Evolutionary conservation across 345 rosid genomes (phyloP).

Genomic region (Arabidopsis arenosa): DNA sequence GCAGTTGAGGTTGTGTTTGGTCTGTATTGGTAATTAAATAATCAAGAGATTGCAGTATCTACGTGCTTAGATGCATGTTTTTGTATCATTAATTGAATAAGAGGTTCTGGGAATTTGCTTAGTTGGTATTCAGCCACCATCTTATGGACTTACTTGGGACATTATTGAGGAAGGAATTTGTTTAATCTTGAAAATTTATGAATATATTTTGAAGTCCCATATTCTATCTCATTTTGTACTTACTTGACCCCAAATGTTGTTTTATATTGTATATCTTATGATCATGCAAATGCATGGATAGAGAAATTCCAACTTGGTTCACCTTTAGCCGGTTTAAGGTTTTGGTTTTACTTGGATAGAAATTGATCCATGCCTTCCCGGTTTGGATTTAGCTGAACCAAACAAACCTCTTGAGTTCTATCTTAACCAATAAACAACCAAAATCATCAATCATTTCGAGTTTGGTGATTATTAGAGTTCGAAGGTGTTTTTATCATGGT

Average conservation of each 20-base stretch:
- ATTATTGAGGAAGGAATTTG: conserved; percentile 32
- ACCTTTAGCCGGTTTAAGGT: not conserved
- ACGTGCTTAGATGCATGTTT: conserved; percentile 40
- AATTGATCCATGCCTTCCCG: not conserved
- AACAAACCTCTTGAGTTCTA: conserved; percentile 1
- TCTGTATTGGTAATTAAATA: conserved; percentile 32
- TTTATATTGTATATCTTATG: not conserved
- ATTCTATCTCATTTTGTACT: conserved; percentile 18
- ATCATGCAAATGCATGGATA: conserved; percentile 38
- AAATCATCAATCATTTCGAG: conserved; percentile 22
- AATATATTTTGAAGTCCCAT: conserved; percentile 4
- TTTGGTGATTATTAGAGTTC: conserved; percentile 25
- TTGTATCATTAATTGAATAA: not conserved
- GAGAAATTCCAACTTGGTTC: conserved; percentile 7
- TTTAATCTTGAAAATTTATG: conserved; percentile 11
- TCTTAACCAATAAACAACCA: conserved; percentile 13
- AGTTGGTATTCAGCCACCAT: conserved; percentile 37
- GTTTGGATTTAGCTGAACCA: conserved; percentile 8
- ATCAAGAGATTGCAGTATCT: conserved; percentile 16
- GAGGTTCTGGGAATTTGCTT: conserved; percentile 27
- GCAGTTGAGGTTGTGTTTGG: conserved; percentile 35
- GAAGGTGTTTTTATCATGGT: conserved; percentile 8
- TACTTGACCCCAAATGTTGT: conserved; percentile 15
- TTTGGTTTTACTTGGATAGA: conserved; percentile 9
- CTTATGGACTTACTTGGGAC: conserved; percentile 30